Conservation (phyloP, 768 basidiomycete genomes). For the Podaxis rugospora region DNA sequence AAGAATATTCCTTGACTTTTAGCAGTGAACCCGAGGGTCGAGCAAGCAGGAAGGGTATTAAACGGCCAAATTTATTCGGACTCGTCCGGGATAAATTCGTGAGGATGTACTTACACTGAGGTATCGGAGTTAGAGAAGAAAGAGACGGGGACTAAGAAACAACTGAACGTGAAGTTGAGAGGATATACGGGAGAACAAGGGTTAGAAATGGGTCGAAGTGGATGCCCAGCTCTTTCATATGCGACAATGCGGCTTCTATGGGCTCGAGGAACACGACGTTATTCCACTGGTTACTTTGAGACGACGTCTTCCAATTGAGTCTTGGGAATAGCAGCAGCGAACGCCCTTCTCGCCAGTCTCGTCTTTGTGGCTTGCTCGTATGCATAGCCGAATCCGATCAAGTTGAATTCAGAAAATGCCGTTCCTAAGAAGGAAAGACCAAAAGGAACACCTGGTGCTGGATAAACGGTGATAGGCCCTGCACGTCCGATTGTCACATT, state of each 20-base stretch:
- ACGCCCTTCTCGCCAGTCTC: slow-evolving; percentile 43
- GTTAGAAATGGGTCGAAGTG: background rate
- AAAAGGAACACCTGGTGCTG: slow-evolving; percentile 55
- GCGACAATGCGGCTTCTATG: background rate
- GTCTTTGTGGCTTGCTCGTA: slow-evolving; percentile 63
- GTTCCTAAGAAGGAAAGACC: slow-evolving; percentile 61
- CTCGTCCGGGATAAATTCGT: background rate
- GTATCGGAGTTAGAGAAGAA: background rate
- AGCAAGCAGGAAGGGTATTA: background rate
- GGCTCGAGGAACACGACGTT: background rate
- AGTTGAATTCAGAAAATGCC: slow-evolving; percentile 53
- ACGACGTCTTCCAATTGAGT: slow-evolving; percentile 40
- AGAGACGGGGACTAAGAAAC: background rate
- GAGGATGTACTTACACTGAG: background rate
- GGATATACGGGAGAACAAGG: background rate
- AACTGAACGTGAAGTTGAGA: background rate
- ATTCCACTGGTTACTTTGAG: background rate
- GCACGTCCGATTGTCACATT: slow-evolving; percentile 35
- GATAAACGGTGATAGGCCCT: slow-evolving; percentile 39
- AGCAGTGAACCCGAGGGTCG: too few relatives aligned
- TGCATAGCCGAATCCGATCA: slow-evolving; percentile 57
- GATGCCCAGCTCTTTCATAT: background rate
- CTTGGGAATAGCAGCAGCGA: slow-evolving; percentile 48
- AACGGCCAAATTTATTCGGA: background rate
- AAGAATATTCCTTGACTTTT: background rate